Evolutionary conservation across 352 stramenopile species (phyloP), one percentile per base, ranked within the genome.

Genomic region (Lagenidium sp.): DNA sequence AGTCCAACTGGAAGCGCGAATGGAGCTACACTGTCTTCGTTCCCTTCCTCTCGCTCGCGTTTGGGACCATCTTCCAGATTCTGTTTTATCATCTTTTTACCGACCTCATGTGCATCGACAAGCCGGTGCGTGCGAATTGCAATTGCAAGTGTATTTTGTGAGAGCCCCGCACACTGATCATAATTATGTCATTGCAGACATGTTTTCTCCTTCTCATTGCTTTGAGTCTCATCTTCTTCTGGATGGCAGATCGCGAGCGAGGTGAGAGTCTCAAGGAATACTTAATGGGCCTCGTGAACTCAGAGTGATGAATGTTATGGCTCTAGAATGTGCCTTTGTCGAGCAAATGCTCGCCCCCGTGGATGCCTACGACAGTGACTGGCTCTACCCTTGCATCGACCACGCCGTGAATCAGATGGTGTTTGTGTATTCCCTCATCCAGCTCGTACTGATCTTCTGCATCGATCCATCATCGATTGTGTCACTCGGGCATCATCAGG

Each of bases 361-460:
- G 25, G 76, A 85, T 36, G 63, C 56, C 21, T 88, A 89, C 47
- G 79, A 92, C 54, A 86, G 76, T 57, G 76, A 92, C 57, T 89
- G 76, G 76, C 41, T 85, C 36, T 83, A 85, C 47, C 57, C 57
- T 26, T 85, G 64, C 53, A 60, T 81, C 32, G 77, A 92, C 60
- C 79, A 92, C 56, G 79, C 79, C 16, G 60, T 92, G 42, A 84
- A 88, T 57, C 74, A 89, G 36, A 82, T 85, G 60, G 42, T 82
- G n/a, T 82, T 82, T 47, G 50, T 92, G 32, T 83, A 83, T 50
- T 70, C 75, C 44, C 40, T 73, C 7, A 53, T 86, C 21, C 41
- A 84, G 29, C 46, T 68, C 28, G 41, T 92, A 31, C 70, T 89
- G 18, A 57, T 78, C 12, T 45, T 69, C 41, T 57, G 72, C 37